Base-by-base conservation (phyloP, 139 green algal genomes). In the Prasinococcaceae sp. region DNA sequence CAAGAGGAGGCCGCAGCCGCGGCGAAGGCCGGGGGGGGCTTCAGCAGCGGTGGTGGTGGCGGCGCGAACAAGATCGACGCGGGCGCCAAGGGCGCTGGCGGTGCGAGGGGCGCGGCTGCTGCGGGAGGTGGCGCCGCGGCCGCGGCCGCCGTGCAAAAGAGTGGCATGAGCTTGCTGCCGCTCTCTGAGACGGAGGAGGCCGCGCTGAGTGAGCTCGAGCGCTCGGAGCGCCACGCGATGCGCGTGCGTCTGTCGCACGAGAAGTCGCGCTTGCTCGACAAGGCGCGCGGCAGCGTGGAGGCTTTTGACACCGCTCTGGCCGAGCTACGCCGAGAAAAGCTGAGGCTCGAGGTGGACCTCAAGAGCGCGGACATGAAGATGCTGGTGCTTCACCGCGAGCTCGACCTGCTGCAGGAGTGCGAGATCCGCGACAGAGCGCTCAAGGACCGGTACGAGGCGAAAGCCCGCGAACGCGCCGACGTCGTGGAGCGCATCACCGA, bases 351-450 rank as follows among this genome's bases (percentile, higher is more conserved):
- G 44, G 63, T 63, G 0, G 65, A 80, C 49, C 33, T 85, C 1
- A 81, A 84, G 59, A 49, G 44, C 17, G 66, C 69, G 3, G 66
- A 84, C 43, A 73, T 79, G 41, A 66, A 60, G 43, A 64, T 68
- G 60, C 62, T 89, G 30, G 55, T 78, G 25, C 53, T 79, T 37
- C 36, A 60, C 27, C 53, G n/a, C 60, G 77, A 83, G 52, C 55
- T 78, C 20, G 30, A 50, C 14, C 46, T 81, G 48, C 58, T 85
- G 50, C 67, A 73, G 17, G 74, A 84, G 57, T 84, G 77, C 50
- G 78, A 85, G 60, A 76, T 76, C 35, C 54, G 61, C 3, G 79
- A 87, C 53, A 62, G 73, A 20, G 55, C 69, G 40, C 61, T 86
- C 30, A 61, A 72, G 24, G 30, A 47, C 24, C 79, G 79, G 60